Base-by-base conservation (phyloP, 2,329 filamentous ascomycete genomes). In the Fusarium odoratissimum region DNA sequence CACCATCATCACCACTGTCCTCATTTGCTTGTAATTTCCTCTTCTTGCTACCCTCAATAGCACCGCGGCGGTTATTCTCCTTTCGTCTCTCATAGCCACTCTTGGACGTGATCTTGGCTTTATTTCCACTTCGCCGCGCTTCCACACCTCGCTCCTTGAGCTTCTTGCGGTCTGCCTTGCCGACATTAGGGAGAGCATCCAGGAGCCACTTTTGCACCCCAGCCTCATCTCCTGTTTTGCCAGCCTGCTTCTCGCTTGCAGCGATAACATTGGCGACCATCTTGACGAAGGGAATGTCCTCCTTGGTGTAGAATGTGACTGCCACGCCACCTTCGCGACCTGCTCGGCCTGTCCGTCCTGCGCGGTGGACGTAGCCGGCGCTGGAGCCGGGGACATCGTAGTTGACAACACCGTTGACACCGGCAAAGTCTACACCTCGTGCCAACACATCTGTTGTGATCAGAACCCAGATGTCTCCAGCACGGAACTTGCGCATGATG, bases 371-470 rank as follows among this genome's bases (percentile, higher is more conserved):
- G 79, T 99, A 99, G 2, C 91, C 91, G 1, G 95, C 95, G 9
- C 93, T 92, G 0, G 93, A 95, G n/a, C 92, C 94, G 0, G 96
- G 96, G 13, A 98, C 94, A 81, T 99, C 96, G 83, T 98, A 99
- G 83, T 98, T 99, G 57, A 99, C 93, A 0, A 99, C 95, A 49
- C 95, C 95, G 78, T 98, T 98, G 71, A 99, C 91, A 55, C 96
- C 96, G 13, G 93, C 91, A 84, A 99, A 98, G 82, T 99, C 96
- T 44, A 99, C 91, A 25, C 96, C 96, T 38, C 96, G 93, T 21
- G 95, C 93, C 16, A 99, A 87, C 12, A 99, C 89, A 79, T 99
- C 96, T 0, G 96, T 99, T 1, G 96, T 98, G 80, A 99, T 96
- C 40, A 99, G 87, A 11, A 98, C 91, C 96, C 96, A 99, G 69